Evolutionary conservation across 2,329 filamentous ascomycete genomes (phyloP).

Genomic region (Clonostachys byssicola): DNA sequence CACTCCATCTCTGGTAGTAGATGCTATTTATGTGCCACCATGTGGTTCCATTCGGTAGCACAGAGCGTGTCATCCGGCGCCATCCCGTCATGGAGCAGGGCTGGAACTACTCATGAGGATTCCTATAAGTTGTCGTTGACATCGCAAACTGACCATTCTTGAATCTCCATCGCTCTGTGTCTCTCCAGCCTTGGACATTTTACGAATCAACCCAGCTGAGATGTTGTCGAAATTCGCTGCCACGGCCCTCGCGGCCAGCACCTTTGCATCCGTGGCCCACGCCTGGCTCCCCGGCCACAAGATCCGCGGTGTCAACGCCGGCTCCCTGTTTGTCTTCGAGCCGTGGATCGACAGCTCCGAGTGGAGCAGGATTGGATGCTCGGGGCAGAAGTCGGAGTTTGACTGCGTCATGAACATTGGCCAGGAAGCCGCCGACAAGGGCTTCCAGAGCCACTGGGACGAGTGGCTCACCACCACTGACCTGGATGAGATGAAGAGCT

Average conservation of each 20-base stretch:
- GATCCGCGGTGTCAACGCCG: conserved; percentile 52
- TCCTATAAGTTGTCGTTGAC: too few species aligned
- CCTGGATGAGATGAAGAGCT: conserved; percentile 40
- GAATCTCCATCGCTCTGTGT: too few species aligned
- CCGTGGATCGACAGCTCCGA: conserved; percentile 44
- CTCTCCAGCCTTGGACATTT: too few species aligned
- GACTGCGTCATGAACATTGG: conserved; percentile 46
- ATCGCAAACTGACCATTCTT: too few species aligned
- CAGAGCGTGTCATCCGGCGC: too few species aligned
- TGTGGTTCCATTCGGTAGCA: too few species aligned
- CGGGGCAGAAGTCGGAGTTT: conserved; percentile 40
- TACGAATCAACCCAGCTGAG: too few species aligned
- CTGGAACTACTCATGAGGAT: too few species aligned
- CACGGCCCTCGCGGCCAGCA: conserved; percentile 4
- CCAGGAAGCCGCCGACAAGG: conserved; percentile 36
- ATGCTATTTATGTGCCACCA: too few species aligned
- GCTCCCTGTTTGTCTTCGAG: conserved; percentile 46
- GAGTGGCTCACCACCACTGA: conserved; percentile 44
- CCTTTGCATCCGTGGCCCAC: neutral
- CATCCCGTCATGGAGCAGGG: too few species aligned
- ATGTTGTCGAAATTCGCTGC: conserved; percentile 13
- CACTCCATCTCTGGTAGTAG: too few species aligned
- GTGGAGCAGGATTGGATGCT: conserved; percentile 45
- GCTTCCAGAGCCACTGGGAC: conserved; percentile 45
- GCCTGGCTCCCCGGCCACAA: conserved; percentile 20